These are phyloP conservation scores for Omphalea diandra DNA, from an alignment of 441 rosid species.

Conservation along the genomic window DNA sequence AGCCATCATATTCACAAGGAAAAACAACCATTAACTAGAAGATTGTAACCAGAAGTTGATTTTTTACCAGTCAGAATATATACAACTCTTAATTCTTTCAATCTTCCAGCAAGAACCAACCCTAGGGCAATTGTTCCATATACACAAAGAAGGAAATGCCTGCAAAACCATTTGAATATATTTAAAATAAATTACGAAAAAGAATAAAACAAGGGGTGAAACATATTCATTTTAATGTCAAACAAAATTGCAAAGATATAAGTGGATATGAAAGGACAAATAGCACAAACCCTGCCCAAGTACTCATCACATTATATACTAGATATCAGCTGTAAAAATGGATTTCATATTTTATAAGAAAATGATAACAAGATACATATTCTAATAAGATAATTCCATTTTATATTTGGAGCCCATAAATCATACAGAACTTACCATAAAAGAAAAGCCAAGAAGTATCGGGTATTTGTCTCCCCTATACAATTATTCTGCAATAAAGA, in stretches of 20 bases:
- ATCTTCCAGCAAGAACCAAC: slow-evolving; percentile 71
- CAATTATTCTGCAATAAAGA: slow-evolving; percentile 63
- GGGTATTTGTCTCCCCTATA: slow-evolving; percentile 72
- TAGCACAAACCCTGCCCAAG: background rate
- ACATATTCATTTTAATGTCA: slow-evolving; percentile 5
- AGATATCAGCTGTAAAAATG: background rate
- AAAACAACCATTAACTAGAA: slow-evolving; percentile 3
- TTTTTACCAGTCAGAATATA: slow-evolving; percentile 56
- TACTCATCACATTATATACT: background rate
- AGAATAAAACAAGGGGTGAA: slow-evolving; percentile 7
- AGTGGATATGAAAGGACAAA: background rate
- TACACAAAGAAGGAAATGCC: slow-evolving; percentile 84
- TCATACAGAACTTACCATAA: slow-evolving; percentile 52
- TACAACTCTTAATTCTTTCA: slow-evolving; percentile 65
- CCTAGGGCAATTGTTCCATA: slow-evolving; percentile 77
- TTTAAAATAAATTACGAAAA: slow-evolving; percentile 13
- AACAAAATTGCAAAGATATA: slow-evolving; percentile 9
- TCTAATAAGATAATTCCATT: background rate
- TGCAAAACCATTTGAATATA: slow-evolving; percentile 31
- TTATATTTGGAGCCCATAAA: background rate
- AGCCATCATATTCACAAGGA: slow-evolving; percentile 4
- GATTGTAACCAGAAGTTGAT: background rate
- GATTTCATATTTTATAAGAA: background rate
- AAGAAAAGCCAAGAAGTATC: slow-evolving; percentile 75
- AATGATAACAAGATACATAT: background rate